phyloP scores from a whole-genome alignment of 768 basidiomycete genomes.

The Auricularia sp. region DNA sequence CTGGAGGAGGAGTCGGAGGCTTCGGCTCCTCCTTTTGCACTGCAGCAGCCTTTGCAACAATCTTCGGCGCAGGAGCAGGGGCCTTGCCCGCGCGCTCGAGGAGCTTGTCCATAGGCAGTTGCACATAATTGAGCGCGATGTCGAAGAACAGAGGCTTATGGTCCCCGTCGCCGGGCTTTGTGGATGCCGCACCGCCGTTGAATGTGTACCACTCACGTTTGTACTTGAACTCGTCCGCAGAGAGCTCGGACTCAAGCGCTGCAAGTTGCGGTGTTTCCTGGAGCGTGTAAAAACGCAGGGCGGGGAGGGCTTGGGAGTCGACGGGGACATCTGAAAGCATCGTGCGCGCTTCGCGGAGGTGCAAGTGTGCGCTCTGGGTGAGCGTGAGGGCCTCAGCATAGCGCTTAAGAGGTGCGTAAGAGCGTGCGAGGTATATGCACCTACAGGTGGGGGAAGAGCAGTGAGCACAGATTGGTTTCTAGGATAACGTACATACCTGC shows the following conservation, averaged over 20 bases:
- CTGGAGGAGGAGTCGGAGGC: not conserved
- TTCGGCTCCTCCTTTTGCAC: constrained; percentile 50
- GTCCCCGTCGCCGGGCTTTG: constrained; percentile 31
- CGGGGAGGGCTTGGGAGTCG: constrained; percentile 32
- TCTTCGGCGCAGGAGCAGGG: constrained; percentile 13
- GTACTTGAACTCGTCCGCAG: constrained; percentile 35
- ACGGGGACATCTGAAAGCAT: constrained; percentile 36
- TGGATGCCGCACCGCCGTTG: constrained; percentile 37
- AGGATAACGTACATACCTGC: constrained; percentile 37
- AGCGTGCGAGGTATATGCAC: constrained; percentile 65
- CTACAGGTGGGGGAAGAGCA: constrained; percentile 25
- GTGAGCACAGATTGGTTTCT: not conserved
- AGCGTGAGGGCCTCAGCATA: constrained; percentile 66
- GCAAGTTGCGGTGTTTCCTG: constrained; percentile 27
- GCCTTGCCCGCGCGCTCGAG: constrained; percentile 60
- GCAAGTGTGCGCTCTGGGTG: constrained; percentile 57
- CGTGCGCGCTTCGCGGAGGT: constrained; percentile 62
- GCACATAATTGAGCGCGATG: constrained; percentile 86
- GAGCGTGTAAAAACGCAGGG: constrained; percentile 48
- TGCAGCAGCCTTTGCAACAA: constrained; percentile 15
- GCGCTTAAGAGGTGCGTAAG: constrained; percentile 58
- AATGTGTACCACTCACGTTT: constrained; percentile 72
- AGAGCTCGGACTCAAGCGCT: constrained; percentile 42
- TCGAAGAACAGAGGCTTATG: constrained; percentile 89
- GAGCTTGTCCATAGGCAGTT: constrained; percentile 72